A percentile compares a stretch with the other conserved stretches of the same genome.
Evolutionary conservation across 2,329 filamentous ascomycete species (phyloP).

Genomic region (Colletotrichum abscissum): DNA sequence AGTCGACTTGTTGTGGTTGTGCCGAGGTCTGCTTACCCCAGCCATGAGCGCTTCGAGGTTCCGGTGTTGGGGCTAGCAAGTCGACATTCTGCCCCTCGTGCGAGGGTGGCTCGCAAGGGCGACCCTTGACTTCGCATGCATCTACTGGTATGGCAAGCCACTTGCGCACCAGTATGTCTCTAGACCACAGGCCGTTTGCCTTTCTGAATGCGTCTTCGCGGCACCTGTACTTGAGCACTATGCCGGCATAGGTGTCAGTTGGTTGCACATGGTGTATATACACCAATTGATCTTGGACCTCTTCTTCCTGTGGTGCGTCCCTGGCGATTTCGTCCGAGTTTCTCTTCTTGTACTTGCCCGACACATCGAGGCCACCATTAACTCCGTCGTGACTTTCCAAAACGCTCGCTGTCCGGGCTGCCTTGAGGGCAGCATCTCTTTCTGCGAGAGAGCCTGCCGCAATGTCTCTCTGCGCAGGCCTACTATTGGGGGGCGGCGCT

Average conservation of each 20-base stretch:
- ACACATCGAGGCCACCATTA: constrained; percentile 67
- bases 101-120: constrained; percentile 68
- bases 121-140: constrained; percentile 85
- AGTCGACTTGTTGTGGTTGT: constrained; percentile 44
- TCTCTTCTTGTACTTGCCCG: constrained; percentile 71
- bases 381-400: constrained; percentile 71
- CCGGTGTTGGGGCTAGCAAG: constrained; percentile 63
- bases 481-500: constrained; percentile 51
- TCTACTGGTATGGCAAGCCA: constrained; percentile 88
- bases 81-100: constrained; percentile 56
- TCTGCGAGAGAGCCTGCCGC: constrained; percentile 65
- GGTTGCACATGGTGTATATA: constrained; percentile 90
- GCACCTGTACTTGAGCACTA: constrained; percentile 91
- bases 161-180: constrained; percentile 88
- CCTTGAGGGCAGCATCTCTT: constrained; percentile 65
- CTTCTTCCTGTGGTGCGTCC: constrained; percentile 59
- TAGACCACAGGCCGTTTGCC: constrained; percentile 94
- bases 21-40: constrained; percentile 35
- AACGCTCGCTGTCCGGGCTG: constrained; percentile 68
- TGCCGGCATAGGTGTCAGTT: constrained; percentile 88
- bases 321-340: constrained; percentile 72
- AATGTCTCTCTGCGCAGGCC: constrained; percentile 58
- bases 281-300: constrained; percentile 81
- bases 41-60: constrained; percentile 39
- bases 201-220: constrained; percentile 84